Evolutionary conservation across 2,329 filamentous ascomycete species (phyloP), one percentile per base, ranked within the genome.

Genomic region (Aureobasidium sp.): DNA sequence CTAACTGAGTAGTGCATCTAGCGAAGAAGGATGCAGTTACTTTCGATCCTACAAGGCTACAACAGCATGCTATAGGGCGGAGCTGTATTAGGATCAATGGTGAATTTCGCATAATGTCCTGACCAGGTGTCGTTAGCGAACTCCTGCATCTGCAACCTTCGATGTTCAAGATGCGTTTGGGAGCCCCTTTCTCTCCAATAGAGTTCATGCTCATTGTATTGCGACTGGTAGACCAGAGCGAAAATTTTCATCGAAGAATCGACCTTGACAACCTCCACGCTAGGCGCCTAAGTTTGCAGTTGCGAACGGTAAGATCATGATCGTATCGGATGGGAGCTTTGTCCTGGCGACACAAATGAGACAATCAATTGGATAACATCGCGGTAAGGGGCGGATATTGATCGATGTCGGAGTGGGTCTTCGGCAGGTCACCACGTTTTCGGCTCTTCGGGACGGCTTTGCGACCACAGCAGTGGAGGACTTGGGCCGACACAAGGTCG

Each of bases 31-130:
- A 54, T 54, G 50, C 50, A 42, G 13, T 42, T 30, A 42, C 50
- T 54, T 54, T 54, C 29, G 50, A 54, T 54, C 50, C 50, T 42
- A 54, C 37, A 42, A 32, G 37, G 41, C 50, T 42, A 54, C 37
- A 42, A 32, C 50, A 53, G 34, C 32, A 32, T 54, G 21, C 37
- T 41, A 42, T 51, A 37, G 37, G 32, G 10, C 21, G 30, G n/a
- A 13, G 49, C 32, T 36, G 49, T 30, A 41, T 30, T 32, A 30
- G 30, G 6, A 29, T 3, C 21, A 10, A 32, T 42, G 13, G 25
- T 9, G 8, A n/a, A 30, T 32, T 32, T 30, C 25, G 32, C 21
- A 27, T 8, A 27, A 21, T 30, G 9, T 54, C 37, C 27, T 9
- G 25, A 13, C 9, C n/a, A 10, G 32, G 16, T 41, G 16, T 30